phyloP scores from a whole-genome alignment of 176 grass and related monocot species.

The Oryza coarctata region DNA sequence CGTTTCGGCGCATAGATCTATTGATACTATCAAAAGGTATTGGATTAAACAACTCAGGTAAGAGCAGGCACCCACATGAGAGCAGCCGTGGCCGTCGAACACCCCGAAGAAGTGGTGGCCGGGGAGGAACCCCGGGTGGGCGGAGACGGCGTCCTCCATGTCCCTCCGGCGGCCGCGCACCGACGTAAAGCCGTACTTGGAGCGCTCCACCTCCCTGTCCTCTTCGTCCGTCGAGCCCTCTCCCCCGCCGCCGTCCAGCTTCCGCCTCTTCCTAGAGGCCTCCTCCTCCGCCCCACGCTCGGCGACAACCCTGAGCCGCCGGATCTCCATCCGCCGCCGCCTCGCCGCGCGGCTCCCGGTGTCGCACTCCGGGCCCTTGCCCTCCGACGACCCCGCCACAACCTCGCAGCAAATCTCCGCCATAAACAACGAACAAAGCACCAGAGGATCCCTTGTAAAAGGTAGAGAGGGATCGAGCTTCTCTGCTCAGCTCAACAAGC shows the following conservation, averaged over 20 bases:
- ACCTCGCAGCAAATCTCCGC: conserved; percentile 53
- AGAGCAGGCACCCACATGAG: conserved; percentile 52
- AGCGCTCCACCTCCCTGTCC: not conserved
- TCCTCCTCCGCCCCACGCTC: conserved; percentile 1
- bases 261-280: conserved; percentile 34
- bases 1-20: not conserved
- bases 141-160: conserved; percentile 80
- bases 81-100: conserved; percentile 95
- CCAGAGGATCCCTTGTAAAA: not conserved
- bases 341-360: conserved; percentile 42
- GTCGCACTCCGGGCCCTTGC: conserved; percentile 21
- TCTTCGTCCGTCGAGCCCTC: conserved; percentile 10
- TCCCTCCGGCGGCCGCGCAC: conserved; percentile 79
- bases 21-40: not conserved
- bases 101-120: conserved; percentile 80
- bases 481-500: not conserved
- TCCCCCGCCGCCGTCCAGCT: not conserved
- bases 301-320: conserved; percentile 48
- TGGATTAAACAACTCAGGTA: not conserved
- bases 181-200: conserved; percentile 53
- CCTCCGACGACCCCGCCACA: conserved; percentile 15
- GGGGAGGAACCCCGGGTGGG: conserved; percentile 42
- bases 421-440: conserved; percentile 25
- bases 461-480: not conserved
- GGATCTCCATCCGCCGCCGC: conserved; percentile 56